A percentile compares a stretch with the other conserved stretches of the same genome.
Evolutionary conservation across 2,329 filamentous ascomycete species (phyloP).

Genomic region (Trichoderma sp.): DNA sequence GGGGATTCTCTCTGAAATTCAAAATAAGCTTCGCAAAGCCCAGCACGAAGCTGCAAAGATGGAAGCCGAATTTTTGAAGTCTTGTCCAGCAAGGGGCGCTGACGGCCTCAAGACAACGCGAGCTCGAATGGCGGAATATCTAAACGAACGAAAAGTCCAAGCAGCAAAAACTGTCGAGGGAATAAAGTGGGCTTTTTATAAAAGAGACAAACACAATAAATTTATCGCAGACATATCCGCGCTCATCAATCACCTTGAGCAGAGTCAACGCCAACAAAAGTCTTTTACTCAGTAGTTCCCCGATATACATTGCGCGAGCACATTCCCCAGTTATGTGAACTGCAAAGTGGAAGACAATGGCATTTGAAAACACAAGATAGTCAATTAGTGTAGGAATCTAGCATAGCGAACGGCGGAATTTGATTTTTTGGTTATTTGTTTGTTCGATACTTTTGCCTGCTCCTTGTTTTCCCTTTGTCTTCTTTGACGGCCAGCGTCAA

Average conservation of each 20-base stretch:
- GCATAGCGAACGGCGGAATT: neutral
- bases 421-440: no score
- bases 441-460: no score
- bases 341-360: neutral
- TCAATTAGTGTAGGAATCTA: neutral
- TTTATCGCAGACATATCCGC: neutral
- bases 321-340: neutral
- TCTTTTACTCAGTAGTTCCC: neutral
- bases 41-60: neutral
- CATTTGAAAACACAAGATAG: neutral
- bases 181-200: slow-evolving; percentile 1
- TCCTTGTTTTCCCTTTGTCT: no score
- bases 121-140: neutral
- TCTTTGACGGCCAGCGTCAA: no score
- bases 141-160: neutral
- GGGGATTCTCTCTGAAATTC: neutral
- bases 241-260: neutral
- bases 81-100: no score
- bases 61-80: neutral
- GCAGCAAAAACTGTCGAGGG: neutral
- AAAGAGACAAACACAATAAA: neutral
- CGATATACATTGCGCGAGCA: neutral
- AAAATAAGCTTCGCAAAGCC: neutral
- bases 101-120: neutral
- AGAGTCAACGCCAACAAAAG: neutral